phyloP scores from a whole-genome alignment of 176 grass and related monocot species.

The Areca catechu region DNA sequence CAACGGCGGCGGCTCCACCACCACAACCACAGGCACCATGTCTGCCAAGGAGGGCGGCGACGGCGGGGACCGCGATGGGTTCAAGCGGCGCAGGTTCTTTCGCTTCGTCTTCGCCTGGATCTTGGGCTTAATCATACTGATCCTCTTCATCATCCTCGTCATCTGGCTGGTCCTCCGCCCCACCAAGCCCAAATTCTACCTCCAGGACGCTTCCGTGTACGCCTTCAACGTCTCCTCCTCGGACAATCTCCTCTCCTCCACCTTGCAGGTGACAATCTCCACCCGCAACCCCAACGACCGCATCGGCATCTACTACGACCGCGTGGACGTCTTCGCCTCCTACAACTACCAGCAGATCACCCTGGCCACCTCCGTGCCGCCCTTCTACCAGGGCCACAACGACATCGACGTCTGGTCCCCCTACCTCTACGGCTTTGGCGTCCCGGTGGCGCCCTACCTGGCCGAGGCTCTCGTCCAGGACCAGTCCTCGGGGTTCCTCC shows the following conservation, averaged over 20 bases:
- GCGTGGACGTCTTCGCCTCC: constrained; percentile 55
- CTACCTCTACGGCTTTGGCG: constrained; percentile 19
- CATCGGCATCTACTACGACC: constrained; percentile 71
- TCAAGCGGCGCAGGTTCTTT: constrained; percentile 10
- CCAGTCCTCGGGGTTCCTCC: constrained; percentile 22
- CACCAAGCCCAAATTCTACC: constrained; percentile 65
- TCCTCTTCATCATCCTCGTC: constrained; percentile 44
- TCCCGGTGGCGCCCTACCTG: constrained; percentile 66
- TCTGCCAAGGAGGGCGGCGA: constrained; percentile 26
- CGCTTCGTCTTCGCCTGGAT: constrained; percentile 3
- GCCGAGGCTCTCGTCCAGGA: constrained; percentile 31
- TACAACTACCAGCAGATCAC: constrained; percentile 87
- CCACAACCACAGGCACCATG: constrained; percentile 12
- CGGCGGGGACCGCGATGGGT: constrained; percentile 48
- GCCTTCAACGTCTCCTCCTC: constrained; percentile 20
- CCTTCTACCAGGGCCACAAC: constrained; percentile 68
- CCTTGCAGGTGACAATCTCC: constrained; percentile 55
- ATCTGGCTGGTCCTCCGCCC: constrained; percentile 63
- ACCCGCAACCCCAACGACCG: constrained; percentile 78
- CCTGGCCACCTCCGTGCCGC: constrained; percentile 15
- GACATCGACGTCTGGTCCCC: constrained; percentile 83
- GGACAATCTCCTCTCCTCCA: constrained; percentile 26
- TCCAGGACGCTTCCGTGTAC: constrained; percentile 55
- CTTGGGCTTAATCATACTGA: constrained; percentile 9
- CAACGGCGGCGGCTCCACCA: no score